Conservation (phyloP, 495 filamentous ascomycete genomes). For the Aeminium ludgeri region DNA sequence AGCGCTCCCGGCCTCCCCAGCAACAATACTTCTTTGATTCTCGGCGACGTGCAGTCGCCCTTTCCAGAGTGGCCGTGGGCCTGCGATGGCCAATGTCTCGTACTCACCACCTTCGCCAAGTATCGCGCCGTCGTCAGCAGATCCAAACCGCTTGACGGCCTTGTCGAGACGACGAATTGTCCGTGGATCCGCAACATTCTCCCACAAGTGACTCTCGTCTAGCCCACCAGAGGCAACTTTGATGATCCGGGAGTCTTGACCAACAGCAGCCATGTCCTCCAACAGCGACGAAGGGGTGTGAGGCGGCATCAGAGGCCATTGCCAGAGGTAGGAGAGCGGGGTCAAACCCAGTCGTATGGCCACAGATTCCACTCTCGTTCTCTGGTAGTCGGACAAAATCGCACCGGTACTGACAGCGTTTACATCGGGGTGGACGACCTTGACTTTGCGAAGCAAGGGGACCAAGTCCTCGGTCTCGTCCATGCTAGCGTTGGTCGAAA, state of each 20-base stretch:
- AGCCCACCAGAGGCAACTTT: constrained; percentile 89
- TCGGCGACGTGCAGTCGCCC: constrained; percentile 47
- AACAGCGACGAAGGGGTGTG: constrained; percentile 38
- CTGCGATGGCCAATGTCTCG: constrained; percentile 78
- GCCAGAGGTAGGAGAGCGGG: constrained; percentile 79
- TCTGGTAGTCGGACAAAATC: constrained; percentile 88
- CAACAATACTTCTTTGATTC: constrained; percentile 33
- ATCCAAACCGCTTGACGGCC: constrained; percentile 52
- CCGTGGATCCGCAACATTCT: constrained; percentile 44
- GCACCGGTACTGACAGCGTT: constrained; percentile 82
- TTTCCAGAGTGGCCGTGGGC: constrained; percentile 55
- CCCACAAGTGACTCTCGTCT: constrained; percentile 68
- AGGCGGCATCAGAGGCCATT: constrained; percentile 57
- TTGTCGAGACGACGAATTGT: constrained; percentile 39
- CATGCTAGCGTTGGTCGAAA: neutral
- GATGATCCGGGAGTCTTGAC: constrained; percentile 71
- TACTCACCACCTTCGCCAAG: constrained; percentile 93
- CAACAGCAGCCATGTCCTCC: constrained; percentile 59
- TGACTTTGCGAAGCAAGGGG: constrained; percentile 49
- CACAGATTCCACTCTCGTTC: constrained; percentile 82
- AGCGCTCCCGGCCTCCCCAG: constrained; percentile 54
- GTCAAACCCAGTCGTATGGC: constrained; percentile 57
- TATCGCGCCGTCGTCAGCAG: constrained; percentile 46
- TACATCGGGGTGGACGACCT: constrained; percentile 47
- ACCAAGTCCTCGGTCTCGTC: constrained; percentile 86